These are phyloP conservation scores for Metschnikowia bowlesiae DNA, from an alignment of 805 yeast species.

Conservation along the genomic window DNA sequence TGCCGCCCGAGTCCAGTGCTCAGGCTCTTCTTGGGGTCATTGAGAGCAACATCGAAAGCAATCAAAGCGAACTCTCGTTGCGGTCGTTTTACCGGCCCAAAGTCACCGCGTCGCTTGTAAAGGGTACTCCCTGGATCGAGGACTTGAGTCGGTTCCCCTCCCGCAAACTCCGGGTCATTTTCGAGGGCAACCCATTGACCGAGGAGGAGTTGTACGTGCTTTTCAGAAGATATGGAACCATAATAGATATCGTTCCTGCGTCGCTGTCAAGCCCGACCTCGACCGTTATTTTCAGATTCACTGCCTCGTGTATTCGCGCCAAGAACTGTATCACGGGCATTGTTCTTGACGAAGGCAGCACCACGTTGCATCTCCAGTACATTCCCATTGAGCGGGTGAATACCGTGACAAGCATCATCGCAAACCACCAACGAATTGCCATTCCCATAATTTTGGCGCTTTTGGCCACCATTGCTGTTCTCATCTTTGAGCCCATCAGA, in stretches of 20 bases:
- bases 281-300: conserved; percentile 48
- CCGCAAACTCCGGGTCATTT: conserved; percentile 55
- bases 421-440: conserved; percentile 76
- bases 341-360: conserved; percentile 50
- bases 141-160: conserved; percentile 80
- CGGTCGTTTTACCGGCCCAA: conserved; percentile 29
- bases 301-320: conserved; percentile 76
- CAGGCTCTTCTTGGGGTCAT: conserved; percentile 53
- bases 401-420: conserved; percentile 51
- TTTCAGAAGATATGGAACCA: conserved; percentile 83
- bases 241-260: conserved; percentile 64
- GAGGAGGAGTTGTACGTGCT: conserved; percentile 79
- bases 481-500: conserved; percentile 90
- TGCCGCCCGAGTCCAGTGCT: conserved; percentile 49
- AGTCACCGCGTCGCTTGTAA: conserved; percentile 56
- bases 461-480: conserved; percentile 74
- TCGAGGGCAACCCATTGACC: conserved; percentile 70
- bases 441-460: conserved; percentile 77
- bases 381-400: conserved; percentile 52
- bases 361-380: conserved; percentile 67
- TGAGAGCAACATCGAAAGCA: conserved; percentile 38
- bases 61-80: conserved; percentile 15
- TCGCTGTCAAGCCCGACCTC: conserved; percentile 47
- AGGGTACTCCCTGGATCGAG: conserved; percentile 95
- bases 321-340: conserved; percentile 88